Percentiles rank a stretch among this genome's conserved stretches.
Conservation (phyloP, 805 yeast genomes). For the Jamesozyma gamospora region DNA sequence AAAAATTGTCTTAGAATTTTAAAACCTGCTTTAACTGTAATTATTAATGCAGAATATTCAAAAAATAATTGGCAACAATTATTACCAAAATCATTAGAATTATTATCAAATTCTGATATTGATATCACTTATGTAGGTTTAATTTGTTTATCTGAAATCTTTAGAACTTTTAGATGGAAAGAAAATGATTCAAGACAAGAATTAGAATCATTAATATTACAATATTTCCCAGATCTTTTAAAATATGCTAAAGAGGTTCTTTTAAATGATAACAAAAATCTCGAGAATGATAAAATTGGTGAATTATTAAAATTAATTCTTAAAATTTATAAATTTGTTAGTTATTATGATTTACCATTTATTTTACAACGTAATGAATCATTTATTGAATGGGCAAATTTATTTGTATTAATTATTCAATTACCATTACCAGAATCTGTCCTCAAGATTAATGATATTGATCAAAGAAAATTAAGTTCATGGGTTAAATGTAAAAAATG, state of each 20-base stretch:
- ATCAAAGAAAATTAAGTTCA: slow-evolving; percentile 46
- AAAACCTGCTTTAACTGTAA: slow-evolving; percentile 42
- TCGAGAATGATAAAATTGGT: slow-evolving; percentile 36
- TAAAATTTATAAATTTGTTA: slow-evolving; percentile 69
- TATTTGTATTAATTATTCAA: slow-evolving; percentile 58
- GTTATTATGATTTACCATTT: slow-evolving; percentile 62
- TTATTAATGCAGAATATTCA: slow-evolving; percentile 44
- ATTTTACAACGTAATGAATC: slow-evolving; percentile 45
- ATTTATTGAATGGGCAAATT: slow-evolving; percentile 59
- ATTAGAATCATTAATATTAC: slow-evolving; percentile 44
- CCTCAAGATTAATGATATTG: slow-evolving; percentile 37
- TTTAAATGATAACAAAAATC: slow-evolving; percentile 29
- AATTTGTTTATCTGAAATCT: slow-evolving; percentile 57
- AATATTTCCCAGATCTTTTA: slow-evolving; percentile 57
- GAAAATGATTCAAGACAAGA: slow-evolving; percentile 44
- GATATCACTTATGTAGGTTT: slow-evolving; percentile 53
- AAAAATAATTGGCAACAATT: slow-evolving; percentile 43
- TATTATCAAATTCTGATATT: slow-evolving; percentile 38
- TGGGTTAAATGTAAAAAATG: slow-evolving; percentile 80
- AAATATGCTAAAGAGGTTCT: slow-evolving; percentile 51
- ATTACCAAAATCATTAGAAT: slow-evolving; percentile 35
- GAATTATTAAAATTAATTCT: slow-evolving; percentile 67
- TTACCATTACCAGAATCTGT: slow-evolving; percentile 36
- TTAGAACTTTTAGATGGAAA: slow-evolving; percentile 63
- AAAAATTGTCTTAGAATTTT: slow-evolving; percentile 34